Percentiles rank a stretch among this genome's conserved stretches.
These are phyloP conservation scores for Pleomassaria siparia DNA, from an alignment of 2,329 filamentous ascomycete genomes.

Conservation along the genomic window DNA sequence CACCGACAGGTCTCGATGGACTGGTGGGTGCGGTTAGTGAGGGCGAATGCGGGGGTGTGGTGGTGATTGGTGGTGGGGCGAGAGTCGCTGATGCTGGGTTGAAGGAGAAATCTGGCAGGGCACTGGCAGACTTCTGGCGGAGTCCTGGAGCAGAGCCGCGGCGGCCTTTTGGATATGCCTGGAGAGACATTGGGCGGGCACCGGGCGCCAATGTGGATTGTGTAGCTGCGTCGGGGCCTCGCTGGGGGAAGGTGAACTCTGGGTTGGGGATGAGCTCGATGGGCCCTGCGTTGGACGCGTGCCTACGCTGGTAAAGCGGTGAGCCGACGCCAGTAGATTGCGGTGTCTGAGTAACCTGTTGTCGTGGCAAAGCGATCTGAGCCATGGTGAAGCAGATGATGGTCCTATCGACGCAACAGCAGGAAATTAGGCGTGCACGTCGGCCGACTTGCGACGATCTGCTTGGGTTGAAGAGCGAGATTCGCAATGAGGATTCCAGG, in stretches of 20 bases:
- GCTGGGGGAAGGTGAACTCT: slow-evolving; percentile 52
- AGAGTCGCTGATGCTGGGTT: slow-evolving; percentile 46
- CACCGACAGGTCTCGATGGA: slow-evolving; percentile 58
- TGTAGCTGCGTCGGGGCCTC: slow-evolving; percentile 31
- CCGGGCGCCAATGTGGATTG: slow-evolving; percentile 36
- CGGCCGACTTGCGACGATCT: slow-evolving; percentile 22
- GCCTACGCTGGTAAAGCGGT: slow-evolving; percentile 42
- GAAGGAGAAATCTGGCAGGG: slow-evolving; percentile 53
- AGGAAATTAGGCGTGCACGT: slow-evolving; percentile 34
- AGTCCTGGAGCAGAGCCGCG: slow-evolving; percentile 36
- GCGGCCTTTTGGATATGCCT: slow-evolving; percentile 35
- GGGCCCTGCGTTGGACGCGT: slow-evolving; percentile 33
- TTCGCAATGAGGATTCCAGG: slow-evolving; percentile 24
- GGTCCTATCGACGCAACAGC: slow-evolving; percentile 24
- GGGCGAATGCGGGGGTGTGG: slow-evolving; percentile 44
- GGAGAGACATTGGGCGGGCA: slow-evolving; percentile 42
- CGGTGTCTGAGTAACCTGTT: slow-evolving; percentile 41
- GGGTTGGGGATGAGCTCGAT: slow-evolving; percentile 51
- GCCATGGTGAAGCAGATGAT: slow-evolving; percentile 35
- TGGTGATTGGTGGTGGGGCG: slow-evolving; percentile 25
- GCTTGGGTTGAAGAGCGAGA: slow-evolving; percentile 22
- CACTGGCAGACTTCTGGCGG: slow-evolving; percentile 46
- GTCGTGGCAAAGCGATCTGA: slow-evolving; percentile 43
- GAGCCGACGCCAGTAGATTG: slow-evolving; percentile 36
- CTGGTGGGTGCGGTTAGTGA: slow-evolving; percentile 41